Evolutionary conservation across 106 monocot species (phyloP), one percentile per base, ranked within the genome.

Genomic region (Allium fistulosum): DNA sequence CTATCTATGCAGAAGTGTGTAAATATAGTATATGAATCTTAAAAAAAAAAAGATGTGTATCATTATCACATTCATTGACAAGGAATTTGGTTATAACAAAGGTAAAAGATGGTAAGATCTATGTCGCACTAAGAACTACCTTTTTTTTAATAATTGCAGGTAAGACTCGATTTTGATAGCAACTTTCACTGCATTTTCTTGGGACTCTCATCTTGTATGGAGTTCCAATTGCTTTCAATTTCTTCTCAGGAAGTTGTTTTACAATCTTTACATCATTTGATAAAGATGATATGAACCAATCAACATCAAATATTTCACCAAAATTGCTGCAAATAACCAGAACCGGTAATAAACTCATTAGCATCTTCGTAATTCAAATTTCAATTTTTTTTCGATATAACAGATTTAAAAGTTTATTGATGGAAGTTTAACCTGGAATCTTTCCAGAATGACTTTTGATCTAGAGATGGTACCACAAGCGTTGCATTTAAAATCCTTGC

Each of bases 391-490:
- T 7, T 10, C 18, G 49, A n/a, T 17, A 65, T 7, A 15, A 14
- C 63, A 63, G 45, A 11, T 47, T 63, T 63, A 47, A 13, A 63
- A 46, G 11, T 4, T 63, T 47, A 57, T 11, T 7, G 55, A 46
- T 46, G n/a, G 66, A 70, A 5, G 37, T 59, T 55, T 62, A 46
- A 93, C 93, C 93, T 93, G 49, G 79, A 65, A 84, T 93, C 93
- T 60, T 93, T 89, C 93, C 93, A 93, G 58, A 93, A 93, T 50
- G 93, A 93, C 72, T 79, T 84, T 59, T 93, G 79, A 49, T 93
- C 93, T 62, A 93, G 71, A 58, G 79, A 84, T 14, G 93, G 93
- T 61, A 93, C 76, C 50, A 93, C 86, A 57, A 93, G 84, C 22
- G 93, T 93, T 58, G 86, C 86, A 78, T 93, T 93, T 17, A 93